Base-by-base conservation (phyloP, 441 rosid species). In the Euphorbia schlechtendalii region DNA sequence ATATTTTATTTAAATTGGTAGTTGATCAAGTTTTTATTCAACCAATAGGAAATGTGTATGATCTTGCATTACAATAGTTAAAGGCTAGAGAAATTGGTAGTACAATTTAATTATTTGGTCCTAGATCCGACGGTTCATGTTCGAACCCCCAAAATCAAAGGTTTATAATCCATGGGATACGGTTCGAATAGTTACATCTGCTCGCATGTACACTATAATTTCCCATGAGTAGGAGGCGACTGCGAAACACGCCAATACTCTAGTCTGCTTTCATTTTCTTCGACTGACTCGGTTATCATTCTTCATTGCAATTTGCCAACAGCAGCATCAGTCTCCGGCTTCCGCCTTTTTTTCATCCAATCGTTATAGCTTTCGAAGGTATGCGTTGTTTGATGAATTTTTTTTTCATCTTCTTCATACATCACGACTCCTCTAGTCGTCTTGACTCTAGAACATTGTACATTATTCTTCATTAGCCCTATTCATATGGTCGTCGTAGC, bases 191-290 rank as follows among this genome's bases (percentile, higher is more conserved):
- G 30, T 3, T 3, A 21, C 13, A 52, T 32, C 21, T 34, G 34
- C 49, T 21, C 20, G 46, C 0, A 1, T 8, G 14, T 34, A 28
- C 8, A 18, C 32, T 36, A 55, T 5, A 53, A 2, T 41, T 53
- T 54, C 56, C 60, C 53, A 62, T 62, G 53, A 25, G 65, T 46
- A 36, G 25, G 25, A 61, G 54, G 65, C 48, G 38, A 10, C 46
- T 32, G 40, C 48, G 24, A 10, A 20, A 61, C 25, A 9, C 25
- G 40, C 55, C 65, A 34, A 43, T 13, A 15, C 7, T 30, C 24
- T 18, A 22, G 21, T 22, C 65, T 46, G 20, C 9, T 9, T 63
- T 53, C 28, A 30, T 55, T 56, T 51, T 25, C 36, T 55, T 56
- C 38, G 18, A 20, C 45, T 49, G 66, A 51, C 46, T 63, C 56